These are phyloP conservation scores for Mortierella sp. DNA, from an alignment of 371 early-diverging fungal genomes.

Conservation along the genomic window DNA sequence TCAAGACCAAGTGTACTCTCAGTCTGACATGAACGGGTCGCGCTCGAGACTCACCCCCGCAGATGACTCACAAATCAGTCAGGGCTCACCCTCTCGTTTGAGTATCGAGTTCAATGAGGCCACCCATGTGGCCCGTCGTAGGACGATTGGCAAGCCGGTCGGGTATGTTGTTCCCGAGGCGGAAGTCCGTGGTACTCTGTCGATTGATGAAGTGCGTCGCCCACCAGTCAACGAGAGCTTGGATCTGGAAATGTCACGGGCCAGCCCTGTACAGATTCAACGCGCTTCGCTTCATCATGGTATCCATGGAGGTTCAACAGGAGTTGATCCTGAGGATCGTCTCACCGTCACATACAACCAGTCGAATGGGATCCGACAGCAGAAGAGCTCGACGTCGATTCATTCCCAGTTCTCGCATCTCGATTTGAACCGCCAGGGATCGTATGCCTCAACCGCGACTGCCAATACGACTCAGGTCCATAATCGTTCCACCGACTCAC, in stretches of 20 bases:
- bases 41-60: conserved; percentile 18
- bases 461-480: neutral
- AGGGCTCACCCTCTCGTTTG: conserved; percentile 9
- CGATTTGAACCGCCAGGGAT: conserved; percentile 37
- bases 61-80: conserved; percentile 16
- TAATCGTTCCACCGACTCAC: conserved; percentile 10
- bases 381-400: conserved; percentile 9
- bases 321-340: neutral
- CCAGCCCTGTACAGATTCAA: conserved; percentile 2
- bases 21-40: conserved; percentile 16
- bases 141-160: conserved; percentile 46
- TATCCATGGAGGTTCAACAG: neutral
- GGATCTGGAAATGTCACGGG: conserved; percentile 2
- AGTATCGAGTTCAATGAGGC: conserved; percentile 29
- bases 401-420: conserved; percentile 23
- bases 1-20: conserved; percentile 20
- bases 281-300: conserved; percentile 9
- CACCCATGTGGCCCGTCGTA: conserved; percentile 33
- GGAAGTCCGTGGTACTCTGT: conserved; percentile 12
- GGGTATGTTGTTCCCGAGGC: conserved; percentile 31
- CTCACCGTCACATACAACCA: neutral
- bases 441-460: conserved; percentile 15
- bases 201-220: conserved; percentile 26
- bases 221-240: neutral
- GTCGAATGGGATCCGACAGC: neutral